Evolutionary conservation across 2,329 filamentous ascomycete species (phyloP).

Genomic region (Phaeosphaeriaceae sp.): DNA sequence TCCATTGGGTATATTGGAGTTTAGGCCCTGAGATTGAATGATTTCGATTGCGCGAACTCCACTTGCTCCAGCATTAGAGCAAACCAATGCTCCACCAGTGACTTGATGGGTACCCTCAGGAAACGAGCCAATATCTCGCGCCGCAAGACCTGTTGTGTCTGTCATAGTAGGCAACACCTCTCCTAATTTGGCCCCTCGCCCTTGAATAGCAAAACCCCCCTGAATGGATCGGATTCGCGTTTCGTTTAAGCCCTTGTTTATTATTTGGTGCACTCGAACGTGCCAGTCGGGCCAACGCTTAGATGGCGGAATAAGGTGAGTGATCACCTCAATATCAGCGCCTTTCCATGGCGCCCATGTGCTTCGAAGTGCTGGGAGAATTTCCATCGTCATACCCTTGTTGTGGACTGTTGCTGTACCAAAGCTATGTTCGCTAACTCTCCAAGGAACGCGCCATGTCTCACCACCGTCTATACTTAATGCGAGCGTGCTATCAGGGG

Average conservation of each 20-base stretch:
- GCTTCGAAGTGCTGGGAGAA: constrained; percentile 19
- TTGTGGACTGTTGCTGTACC: background rate
- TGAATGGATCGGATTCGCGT: constrained; percentile 19
- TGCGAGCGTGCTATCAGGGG: constrained; percentile 49
- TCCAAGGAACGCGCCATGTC: constrained; percentile 50
- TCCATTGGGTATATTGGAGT: background rate
- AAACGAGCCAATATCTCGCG: constrained; percentile 1
- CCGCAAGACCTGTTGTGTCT: background rate
- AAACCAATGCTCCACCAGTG: constrained; percentile 17
- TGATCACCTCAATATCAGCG: constrained; percentile 28
- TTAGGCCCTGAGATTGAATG: background rate
- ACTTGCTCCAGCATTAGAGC: constrained; percentile 37
- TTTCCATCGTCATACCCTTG: constrained; percentile 5
- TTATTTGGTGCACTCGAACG: constrained; percentile 29
- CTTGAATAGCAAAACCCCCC: constrained; percentile 42
- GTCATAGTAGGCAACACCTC: constrained; percentile 21
- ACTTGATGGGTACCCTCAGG: constrained; percentile 27
- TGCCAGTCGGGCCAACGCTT: constrained; percentile 40
- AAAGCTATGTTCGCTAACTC: constrained; percentile 14
- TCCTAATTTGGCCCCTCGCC: constrained; percentile 25
- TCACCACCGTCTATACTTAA: constrained; percentile 49
- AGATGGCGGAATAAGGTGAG: constrained; percentile 31
- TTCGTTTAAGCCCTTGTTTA: constrained; percentile 4
- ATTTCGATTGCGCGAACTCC: constrained; percentile 24
- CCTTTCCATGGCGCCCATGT: constrained; percentile 42